phyloP scores from a whole-genome alignment of 1,284 basidiomycete genomes.

The Jaminaea rosea region DNA sequence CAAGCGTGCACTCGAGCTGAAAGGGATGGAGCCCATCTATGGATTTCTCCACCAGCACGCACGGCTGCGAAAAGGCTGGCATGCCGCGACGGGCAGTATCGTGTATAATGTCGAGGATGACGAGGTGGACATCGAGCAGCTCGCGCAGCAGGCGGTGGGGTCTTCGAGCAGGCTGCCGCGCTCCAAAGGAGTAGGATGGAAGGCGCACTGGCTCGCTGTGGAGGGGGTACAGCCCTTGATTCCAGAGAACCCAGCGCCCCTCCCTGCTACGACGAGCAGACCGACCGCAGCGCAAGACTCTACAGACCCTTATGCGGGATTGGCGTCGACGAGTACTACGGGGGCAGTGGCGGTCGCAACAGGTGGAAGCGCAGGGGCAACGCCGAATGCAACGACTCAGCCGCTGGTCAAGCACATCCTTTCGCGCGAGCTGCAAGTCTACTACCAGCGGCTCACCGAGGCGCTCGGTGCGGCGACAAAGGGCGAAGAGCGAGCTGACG shows the following conservation, averaged over 20 bases:
- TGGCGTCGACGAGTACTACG: slow-evolving; percentile 43
- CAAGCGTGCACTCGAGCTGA: slow-evolving; percentile 80
- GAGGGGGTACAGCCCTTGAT: slow-evolving; percentile 95
- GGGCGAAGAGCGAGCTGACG: slow-evolving; percentile 1
- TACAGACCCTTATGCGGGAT: too few species aligned
- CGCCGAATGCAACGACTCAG: slow-evolving; percentile 4
- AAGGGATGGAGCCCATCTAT: slow-evolving; percentile 68
- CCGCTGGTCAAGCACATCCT: slow-evolving; percentile 65
- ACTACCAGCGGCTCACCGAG: slow-evolving; percentile 82
- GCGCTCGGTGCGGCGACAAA: slow-evolving; percentile 26
- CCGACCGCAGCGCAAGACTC: too few species aligned
- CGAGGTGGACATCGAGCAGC: slow-evolving; percentile 81
- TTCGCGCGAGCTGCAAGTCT: slow-evolving; percentile 86
- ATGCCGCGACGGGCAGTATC: slow-evolving; percentile 26
- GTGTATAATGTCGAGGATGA: slow-evolving; percentile 93
- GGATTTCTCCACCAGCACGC: slow-evolving; percentile 20
- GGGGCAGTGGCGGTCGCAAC: slow-evolving; percentile 39
- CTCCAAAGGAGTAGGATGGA: slow-evolving; percentile 41
- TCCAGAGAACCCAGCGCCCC: slow-evolving; percentile 79
- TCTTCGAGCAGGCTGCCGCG: slow-evolving; percentile 54
- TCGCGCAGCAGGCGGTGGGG: slow-evolving; percentile 17
- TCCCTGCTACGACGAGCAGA: neutral
- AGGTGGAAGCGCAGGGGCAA: slow-evolving; percentile 19
- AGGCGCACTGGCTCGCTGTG: slow-evolving; percentile 83
- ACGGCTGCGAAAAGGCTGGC: slow-evolving; percentile 34